A percentile compares a stretch with the other conserved stretches of the same genome.
Conservation (phyloP, 2,329 filamentous ascomycete species). For the Cryphonectria radicalis region DNA sequence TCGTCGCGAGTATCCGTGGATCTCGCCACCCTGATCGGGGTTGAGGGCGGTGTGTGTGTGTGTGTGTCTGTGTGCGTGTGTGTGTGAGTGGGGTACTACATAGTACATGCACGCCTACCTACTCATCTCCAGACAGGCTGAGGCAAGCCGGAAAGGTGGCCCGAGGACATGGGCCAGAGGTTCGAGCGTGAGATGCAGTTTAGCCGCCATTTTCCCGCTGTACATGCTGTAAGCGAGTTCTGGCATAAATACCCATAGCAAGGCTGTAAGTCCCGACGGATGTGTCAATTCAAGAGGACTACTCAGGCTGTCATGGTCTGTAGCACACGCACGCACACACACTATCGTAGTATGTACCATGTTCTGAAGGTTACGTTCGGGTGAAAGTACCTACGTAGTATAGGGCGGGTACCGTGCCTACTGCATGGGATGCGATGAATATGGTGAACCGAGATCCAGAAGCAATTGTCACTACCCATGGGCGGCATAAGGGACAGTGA, state of each 20-base stretch:
- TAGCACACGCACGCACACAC: background rate
- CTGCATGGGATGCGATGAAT: background rate
- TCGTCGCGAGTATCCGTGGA: background rate
- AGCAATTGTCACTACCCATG: background rate
- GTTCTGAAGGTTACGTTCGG: background rate
- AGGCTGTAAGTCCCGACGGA: background rate
- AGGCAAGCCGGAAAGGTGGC: conserved; percentile 8
- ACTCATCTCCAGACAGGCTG: background rate
- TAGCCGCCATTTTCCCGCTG: conserved; percentile 11
- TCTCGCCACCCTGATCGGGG: background rate
- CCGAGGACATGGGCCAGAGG: conserved; percentile 2
- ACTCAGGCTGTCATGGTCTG: background rate
- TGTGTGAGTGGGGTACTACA: background rate
- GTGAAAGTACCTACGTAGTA: background rate
- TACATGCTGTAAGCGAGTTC: background rate
- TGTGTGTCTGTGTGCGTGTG: background rate
- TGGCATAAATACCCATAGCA: background rate
- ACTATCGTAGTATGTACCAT: background rate
- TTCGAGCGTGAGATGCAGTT: conserved; percentile 1
- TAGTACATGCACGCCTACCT: background rate
- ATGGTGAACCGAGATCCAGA: background rate
- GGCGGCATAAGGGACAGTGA: background rate
- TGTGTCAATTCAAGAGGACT: background rate
- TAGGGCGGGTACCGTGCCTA: background rate
- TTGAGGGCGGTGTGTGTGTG: background rate